Evolutionary conservation across 2,329 filamentous ascomycete species (phyloP).

Genomic region (Fusarium papillatum): DNA sequence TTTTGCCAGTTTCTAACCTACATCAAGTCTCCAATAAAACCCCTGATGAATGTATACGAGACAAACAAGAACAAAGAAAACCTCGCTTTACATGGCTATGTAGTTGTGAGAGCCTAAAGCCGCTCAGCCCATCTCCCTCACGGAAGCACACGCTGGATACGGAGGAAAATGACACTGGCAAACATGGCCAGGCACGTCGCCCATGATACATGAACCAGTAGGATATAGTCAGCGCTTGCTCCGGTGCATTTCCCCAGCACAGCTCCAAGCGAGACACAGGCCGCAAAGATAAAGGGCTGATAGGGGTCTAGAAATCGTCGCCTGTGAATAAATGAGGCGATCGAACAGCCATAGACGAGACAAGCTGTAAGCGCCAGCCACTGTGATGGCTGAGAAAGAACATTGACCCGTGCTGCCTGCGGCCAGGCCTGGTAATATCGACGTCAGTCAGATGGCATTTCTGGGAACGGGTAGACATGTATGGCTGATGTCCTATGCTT

Average conservation of each 20-base stretch:
- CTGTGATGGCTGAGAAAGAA: slow-evolving; percentile 26
- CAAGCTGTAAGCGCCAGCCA: slow-evolving; percentile 40
- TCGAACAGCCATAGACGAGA: slow-evolving; percentile 41
- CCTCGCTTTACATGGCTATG: background rate
- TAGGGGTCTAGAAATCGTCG: slow-evolving; percentile 33
- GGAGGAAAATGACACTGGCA: slow-evolving; percentile 26
- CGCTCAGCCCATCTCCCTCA: background rate
- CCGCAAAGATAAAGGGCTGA: slow-evolving; percentile 33
- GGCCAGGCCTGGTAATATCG: slow-evolving; percentile 30
- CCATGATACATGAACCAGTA: slow-evolving; percentile 43
- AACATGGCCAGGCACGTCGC: slow-evolving; percentile 43
- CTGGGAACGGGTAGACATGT: background rate
- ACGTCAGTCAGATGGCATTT: slow-evolving; percentile 28
- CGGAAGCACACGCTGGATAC: slow-evolving; percentile 14
- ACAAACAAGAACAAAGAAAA: background rate
- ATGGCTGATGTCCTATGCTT: background rate
- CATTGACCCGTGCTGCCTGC: slow-evolving; percentile 19
- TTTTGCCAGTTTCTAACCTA: background rate
- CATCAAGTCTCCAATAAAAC: background rate
- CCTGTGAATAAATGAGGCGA: slow-evolving; percentile 41
- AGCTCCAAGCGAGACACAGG: slow-evolving; percentile 34
- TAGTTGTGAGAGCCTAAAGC: background rate
- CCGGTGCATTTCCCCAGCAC: slow-evolving; percentile 29
- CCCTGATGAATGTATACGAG: background rate
- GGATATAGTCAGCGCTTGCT: slow-evolving; percentile 38